Base-by-base conservation (phyloP, 2,329 filamentous ascomycete species). In the Karstenula rhodostoma region DNA sequence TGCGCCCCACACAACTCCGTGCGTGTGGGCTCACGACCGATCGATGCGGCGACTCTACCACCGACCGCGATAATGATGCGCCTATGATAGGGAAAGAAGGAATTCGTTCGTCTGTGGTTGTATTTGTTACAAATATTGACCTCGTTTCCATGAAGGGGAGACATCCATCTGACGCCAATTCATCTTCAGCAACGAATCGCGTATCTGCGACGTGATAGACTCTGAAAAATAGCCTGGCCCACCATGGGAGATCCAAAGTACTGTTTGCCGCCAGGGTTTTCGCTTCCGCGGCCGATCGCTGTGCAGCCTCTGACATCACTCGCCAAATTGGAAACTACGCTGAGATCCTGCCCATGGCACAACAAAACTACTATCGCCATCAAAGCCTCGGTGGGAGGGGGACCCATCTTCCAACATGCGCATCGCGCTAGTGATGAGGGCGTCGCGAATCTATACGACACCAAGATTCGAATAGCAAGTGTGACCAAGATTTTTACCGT, bases 401-500 rank as follows among this genome's bases (percentile, higher is more conserved):
- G 50, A 13, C 59, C 59, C 0, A 35, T 72, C 27, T 68, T 69
- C 27, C 44, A 67, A 19, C 56, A 69, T 59, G 66, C 65, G 27
- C 35, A 50, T 22, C 32, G 17, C 17, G 49, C 49, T 15, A 23
- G 23, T 27, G 4, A n/a, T 7, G 6, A 49, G 15, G 35, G 23
- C 3, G 19, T 4, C 6, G n/a, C 25, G 10, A 27, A 15, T 22
- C 13, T 58, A 9, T 61, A 58, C 37, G 61, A 68, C 0, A 73
- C 67, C 3, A 63, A 66, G 27, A 37, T 66, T 25, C 68, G 72
- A 0, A 59, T 73, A 27, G 72, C 63, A 0, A 73, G 70, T 12
- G 67, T 68, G 8, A 72, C 70, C 1, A 74, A 74, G 43, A 29
- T 66, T 13, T 72, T 73, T 46, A 72, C 71, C 4, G 62, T 71